phyloP scores from a whole-genome alignment of 192 early-diverging fungal species.

The Powellomyces hirtus region DNA sequence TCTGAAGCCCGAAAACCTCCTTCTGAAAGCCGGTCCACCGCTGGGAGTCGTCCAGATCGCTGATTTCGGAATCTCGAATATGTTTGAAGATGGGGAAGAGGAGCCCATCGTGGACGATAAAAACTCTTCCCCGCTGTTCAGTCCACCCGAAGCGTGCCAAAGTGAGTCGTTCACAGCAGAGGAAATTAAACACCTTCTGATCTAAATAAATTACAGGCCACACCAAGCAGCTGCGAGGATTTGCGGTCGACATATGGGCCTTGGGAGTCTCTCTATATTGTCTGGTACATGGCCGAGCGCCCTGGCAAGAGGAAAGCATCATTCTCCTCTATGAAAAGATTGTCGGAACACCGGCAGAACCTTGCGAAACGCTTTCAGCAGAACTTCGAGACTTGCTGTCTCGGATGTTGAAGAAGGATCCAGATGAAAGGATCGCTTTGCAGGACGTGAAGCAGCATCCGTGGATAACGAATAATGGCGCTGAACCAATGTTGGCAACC shows the following conservation, averaged over 20 bases:
- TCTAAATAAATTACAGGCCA: background rate
- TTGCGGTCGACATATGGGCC: conserved; percentile 57
- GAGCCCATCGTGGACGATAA: conserved; percentile 44
- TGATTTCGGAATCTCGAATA: conserved; percentile 63
- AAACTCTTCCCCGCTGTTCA: conserved; percentile 56
- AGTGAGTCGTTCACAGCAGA: conserved; percentile 29
- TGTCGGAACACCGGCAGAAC: conserved; percentile 17
- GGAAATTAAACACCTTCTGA: background rate
- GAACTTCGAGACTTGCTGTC: conserved; percentile 34
- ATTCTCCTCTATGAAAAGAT: conserved; percentile 47
- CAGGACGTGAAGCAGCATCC: conserved; percentile 38
- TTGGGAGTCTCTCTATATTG: conserved; percentile 60
- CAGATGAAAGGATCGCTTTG: conserved; percentile 33
- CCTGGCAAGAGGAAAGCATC: conserved; percentile 47
- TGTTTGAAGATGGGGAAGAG: conserved; percentile 50
- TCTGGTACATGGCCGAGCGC: conserved; percentile 53
- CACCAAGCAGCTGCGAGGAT: conserved; percentile 35
- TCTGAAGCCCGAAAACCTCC: conserved; percentile 60
- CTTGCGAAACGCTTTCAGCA: conserved; percentile 26
- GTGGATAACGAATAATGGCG: conserved; percentile 45
- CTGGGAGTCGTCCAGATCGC: conserved; percentile 48
- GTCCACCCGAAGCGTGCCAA: conserved; percentile 50
- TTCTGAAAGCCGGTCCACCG: conserved; percentile 32
- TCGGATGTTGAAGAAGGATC: conserved; percentile 49
- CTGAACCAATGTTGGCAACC: conserved; percentile 32